These are phyloP conservation scores for Lachnellula suecica DNA, from an alignment of 2,329 filamentous ascomycete species.

Conservation along the genomic window DNA sequence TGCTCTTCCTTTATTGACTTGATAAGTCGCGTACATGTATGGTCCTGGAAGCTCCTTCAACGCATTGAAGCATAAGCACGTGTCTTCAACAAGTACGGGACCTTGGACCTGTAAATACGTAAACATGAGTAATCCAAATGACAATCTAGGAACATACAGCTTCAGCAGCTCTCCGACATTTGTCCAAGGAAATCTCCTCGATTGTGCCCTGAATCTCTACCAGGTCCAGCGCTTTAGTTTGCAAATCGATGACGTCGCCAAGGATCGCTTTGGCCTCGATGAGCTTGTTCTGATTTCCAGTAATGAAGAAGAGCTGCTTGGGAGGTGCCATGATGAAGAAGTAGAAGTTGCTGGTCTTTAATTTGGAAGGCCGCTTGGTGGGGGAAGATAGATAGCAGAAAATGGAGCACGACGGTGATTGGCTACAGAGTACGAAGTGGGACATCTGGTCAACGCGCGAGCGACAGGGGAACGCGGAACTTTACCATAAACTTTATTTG, in stretches of 20 bases:
- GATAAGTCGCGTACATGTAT: slow-evolving; percentile 69
- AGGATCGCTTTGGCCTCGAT: slow-evolving; percentile 87
- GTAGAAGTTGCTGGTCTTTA: background rate
- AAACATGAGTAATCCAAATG: background rate
- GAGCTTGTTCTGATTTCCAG: slow-evolving; percentile 93
- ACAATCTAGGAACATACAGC: slow-evolving; percentile 49
- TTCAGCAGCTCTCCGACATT: slow-evolving; percentile 80
- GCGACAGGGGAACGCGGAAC: background rate
- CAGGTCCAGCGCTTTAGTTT: slow-evolving; percentile 74
- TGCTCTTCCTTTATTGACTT: background rate
- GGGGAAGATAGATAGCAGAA: background rate
- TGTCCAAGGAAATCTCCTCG: slow-evolving; percentile 87
- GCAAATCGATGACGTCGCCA: slow-evolving; percentile 67
- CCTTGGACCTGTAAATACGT: slow-evolving; percentile 62
- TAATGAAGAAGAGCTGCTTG: slow-evolving; percentile 82
- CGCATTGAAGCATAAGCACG: slow-evolving; percentile 88
- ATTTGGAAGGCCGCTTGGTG: background rate
- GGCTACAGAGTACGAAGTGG: background rate
- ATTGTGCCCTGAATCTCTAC: slow-evolving; percentile 89
- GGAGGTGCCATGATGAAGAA: slow-evolving; percentile 20
- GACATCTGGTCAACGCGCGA: background rate
- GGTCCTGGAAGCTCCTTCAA: slow-evolving; percentile 89
- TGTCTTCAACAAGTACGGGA: slow-evolving; percentile 94
- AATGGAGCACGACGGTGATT: background rate
- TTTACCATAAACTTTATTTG: background rate